Evolutionary conservation across 306 rosid species (phyloP).

Genomic region (Hippophae gyantsensis): DNA sequence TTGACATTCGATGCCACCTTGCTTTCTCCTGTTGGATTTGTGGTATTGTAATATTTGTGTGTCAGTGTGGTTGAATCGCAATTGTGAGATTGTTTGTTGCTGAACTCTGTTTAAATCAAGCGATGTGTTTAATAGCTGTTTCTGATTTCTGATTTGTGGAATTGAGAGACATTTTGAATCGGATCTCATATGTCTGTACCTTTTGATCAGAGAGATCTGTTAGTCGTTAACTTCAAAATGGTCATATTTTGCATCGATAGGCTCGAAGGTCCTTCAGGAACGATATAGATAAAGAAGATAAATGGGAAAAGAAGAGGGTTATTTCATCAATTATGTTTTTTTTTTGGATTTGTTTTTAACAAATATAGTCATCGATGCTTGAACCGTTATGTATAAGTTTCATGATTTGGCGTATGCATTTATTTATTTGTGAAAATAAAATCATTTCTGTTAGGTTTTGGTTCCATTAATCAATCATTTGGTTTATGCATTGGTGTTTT

Average conservation of each 20-base stretch:
- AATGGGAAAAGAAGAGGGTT: background rate
- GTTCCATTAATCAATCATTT: background rate
- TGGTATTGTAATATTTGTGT: background rate
- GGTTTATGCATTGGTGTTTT: background rate
- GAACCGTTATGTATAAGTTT: background rate
- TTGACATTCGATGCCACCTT: background rate
- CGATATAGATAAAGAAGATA: background rate
- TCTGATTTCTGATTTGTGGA: conserved; percentile 4
- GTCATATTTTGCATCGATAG: background rate
- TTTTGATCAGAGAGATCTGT: background rate
- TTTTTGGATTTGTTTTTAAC: background rate
- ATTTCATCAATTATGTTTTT: background rate
- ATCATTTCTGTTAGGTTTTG: background rate
- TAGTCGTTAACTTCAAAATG: background rate
- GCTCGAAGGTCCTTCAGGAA: background rate
- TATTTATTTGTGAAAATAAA: no score
- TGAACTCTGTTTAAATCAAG: conserved; percentile 25
- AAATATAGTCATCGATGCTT: background rate
- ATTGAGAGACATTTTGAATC: conserved; percentile 16
- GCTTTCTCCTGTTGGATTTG: background rate
- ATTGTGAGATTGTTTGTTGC: conserved; percentile 1
- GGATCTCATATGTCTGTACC: conserved; percentile 9
- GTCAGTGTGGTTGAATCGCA: conserved; percentile 13
- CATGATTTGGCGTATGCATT: background rate
- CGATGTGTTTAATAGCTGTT: conserved; percentile 8